A percentile compares a stretch with the other conserved stretches of the same genome.
Conservation (phyloP, 1,139 yeast species). For the Zhuliangozyma blackwelliae region DNA sequence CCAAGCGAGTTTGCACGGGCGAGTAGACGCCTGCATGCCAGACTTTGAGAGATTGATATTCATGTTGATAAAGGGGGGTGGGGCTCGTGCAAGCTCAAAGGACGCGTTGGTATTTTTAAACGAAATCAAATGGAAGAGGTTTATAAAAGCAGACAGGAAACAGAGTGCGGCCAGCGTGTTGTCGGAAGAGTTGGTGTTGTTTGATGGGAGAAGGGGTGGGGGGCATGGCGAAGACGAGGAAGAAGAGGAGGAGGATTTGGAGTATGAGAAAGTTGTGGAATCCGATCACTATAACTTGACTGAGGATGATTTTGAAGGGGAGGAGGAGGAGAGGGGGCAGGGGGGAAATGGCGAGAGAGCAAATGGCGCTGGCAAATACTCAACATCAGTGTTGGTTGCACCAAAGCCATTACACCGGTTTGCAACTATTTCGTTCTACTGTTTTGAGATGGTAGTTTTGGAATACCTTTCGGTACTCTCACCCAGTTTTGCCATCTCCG, state of each 20-base stretch:
- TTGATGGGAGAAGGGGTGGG: neutral
- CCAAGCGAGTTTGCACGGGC: conserved; percentile 3
- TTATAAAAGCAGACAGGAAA: conserved; percentile 3
- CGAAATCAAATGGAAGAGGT: conserved; percentile 15
- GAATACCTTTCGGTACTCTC: conserved; percentile 7
- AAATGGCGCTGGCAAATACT: too few species aligned
- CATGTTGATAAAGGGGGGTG: conserved; percentile 29
- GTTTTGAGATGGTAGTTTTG: conserved; percentile 8
- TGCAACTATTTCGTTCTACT: conserved; percentile 5
- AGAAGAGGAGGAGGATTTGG: conserved; percentile 10
- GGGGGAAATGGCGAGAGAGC: too few species aligned
- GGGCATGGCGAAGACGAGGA: conserved; percentile 1
- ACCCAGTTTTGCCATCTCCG: too few species aligned
- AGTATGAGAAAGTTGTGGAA: conserved; percentile 6
- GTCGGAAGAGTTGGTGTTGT: conserved; percentile 2
- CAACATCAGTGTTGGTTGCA: too few species aligned
- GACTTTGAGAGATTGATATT: conserved; percentile 24
- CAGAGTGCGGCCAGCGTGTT: too few species aligned
- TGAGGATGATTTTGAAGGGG: conserved; percentile 4
- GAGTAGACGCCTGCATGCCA: conserved; percentile 8
- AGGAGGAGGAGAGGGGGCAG: neutral
- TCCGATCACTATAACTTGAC: conserved; percentile 10
- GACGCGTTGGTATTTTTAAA: conserved; percentile 20
- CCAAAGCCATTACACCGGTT: too few species aligned
- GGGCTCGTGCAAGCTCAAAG: conserved; percentile 2